These are phyloP conservation scores for Aureoboletus auriporus DNA, from an alignment of 768 basidiomycete genomes.

Conservation along the genomic window DNA sequence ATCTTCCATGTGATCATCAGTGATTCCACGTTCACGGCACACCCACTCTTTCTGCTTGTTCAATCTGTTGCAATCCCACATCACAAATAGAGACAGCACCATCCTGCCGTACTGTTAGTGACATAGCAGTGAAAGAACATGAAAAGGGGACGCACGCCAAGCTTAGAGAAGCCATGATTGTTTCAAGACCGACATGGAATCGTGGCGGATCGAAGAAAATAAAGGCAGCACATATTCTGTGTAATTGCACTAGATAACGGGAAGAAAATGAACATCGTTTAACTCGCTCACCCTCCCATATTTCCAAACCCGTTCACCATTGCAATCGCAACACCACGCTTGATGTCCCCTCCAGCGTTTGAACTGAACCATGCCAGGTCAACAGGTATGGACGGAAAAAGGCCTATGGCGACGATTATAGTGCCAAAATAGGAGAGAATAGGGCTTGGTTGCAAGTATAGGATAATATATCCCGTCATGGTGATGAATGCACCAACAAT, in stretches of 20 bases:
- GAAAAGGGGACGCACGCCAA: conserved; percentile 11
- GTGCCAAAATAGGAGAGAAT: conserved; percentile 38
- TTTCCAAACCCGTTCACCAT: conserved; percentile 53
- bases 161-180: conserved; percentile 25
- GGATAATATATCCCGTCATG: conserved; percentile 45
- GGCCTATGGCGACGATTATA: conserved; percentile 45
- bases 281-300: conserved; percentile 40
- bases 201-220: conserved; percentile 37
- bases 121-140: conserved; percentile 15
- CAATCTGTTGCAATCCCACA: conserved; percentile 43
- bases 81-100: conserved; percentile 34
- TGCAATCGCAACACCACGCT: conserved; percentile 46
- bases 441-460: conserved; percentile 32
- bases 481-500: conserved; percentile 35
- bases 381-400: conserved; percentile 43
- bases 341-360: conserved; percentile 52
- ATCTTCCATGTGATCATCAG: conserved; percentile 32
- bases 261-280: conserved; percentile 10
- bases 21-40: conserved; percentile 43
- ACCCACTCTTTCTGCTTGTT: conserved; percentile 44
- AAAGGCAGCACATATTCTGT: conserved; percentile 38
- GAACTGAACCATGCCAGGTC: conserved; percentile 48
- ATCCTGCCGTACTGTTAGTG: conserved; percentile 33
- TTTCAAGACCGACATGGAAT: conserved; percentile 32
- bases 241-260: neutral